These are phyloP conservation scores for Kwoniella pini DNA, from an alignment of 768 basidiomycete genomes.

Conservation along the genomic window DNA sequence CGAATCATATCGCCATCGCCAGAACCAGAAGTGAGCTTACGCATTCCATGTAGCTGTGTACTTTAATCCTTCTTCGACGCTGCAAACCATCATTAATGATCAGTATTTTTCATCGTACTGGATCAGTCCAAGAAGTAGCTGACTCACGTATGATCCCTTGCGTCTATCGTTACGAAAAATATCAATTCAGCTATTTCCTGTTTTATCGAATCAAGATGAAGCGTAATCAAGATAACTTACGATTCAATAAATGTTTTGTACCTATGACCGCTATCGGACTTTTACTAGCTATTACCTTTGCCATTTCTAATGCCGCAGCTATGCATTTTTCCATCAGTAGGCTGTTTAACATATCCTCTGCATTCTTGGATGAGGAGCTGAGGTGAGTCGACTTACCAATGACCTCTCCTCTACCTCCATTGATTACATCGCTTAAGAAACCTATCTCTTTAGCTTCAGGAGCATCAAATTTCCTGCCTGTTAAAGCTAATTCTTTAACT, in stretches of 20 bases:
- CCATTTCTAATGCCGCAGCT: slow-evolving; percentile 66
- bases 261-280: slow-evolving; percentile 75
- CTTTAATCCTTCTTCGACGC: slow-evolving; percentile 60
- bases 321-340: too few species aligned
- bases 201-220: background rate
- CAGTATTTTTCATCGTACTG: too few species aligned
- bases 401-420: slow-evolving; percentile 69
- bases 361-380: too few species aligned
- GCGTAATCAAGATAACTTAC: slow-evolving; percentile 19
- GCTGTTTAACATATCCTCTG: too few species aligned
- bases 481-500: slow-evolving; percentile 73
- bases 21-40: too few species aligned
- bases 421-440: slow-evolving; percentile 70
- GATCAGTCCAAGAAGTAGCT: background rate
- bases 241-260: slow-evolving; percentile 74
- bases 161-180: slow-evolving; percentile 54
- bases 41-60: slow-evolving; percentile 66
- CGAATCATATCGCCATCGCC: too few species aligned
- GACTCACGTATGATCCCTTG: slow-evolving; percentile 73
- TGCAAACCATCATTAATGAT: slow-evolving; percentile 26
- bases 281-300: slow-evolving; percentile 68
- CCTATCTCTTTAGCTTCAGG: slow-evolving; percentile 70
- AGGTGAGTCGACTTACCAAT: slow-evolving; percentile 57
- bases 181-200: background rate
- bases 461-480: slow-evolving; percentile 69